These are phyloP conservation scores for Populus simonii DNA, from an alignment of 345 rosid species.

Conservation along the genomic window DNA sequence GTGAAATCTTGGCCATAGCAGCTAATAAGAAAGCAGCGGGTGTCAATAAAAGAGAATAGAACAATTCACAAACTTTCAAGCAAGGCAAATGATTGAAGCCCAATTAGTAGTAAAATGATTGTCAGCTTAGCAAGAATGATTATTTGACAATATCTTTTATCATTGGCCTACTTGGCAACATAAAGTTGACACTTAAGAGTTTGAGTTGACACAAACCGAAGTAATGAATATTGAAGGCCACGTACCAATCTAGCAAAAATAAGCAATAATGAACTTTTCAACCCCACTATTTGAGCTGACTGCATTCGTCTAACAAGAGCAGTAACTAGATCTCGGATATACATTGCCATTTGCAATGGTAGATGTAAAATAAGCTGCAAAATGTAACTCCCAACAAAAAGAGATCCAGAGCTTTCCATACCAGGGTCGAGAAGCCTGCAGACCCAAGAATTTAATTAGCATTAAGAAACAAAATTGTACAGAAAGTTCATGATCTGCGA, in stretches of 20 bases:
- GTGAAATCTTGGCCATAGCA: background rate
- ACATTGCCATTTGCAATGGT: slow-evolving; percentile 82
- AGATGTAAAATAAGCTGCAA: slow-evolving; percentile 91
- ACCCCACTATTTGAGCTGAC: slow-evolving; percentile 68
- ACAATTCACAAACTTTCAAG: too few relatives aligned
- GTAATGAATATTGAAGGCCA: background rate
- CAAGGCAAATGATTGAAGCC: background rate
- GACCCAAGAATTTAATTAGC: slow-evolving; percentile 13
- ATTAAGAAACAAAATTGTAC: slow-evolving; percentile 8
- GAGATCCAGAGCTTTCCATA: slow-evolving; percentile 89
- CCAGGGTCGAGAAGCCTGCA: slow-evolving; percentile 89
- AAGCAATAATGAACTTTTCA: slow-evolving; percentile 74
- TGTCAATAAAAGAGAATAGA: background rate
- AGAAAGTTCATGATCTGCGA: background rate
- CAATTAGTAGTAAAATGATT: background rate
- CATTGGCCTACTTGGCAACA: background rate
- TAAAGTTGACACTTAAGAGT: background rate
- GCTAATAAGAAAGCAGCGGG: background rate
- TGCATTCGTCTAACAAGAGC: slow-evolving; percentile 90
- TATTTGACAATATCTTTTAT: background rate
- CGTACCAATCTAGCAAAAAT: slow-evolving; percentile 92
- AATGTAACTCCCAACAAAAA: slow-evolving; percentile 81
- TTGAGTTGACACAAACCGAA: background rate
- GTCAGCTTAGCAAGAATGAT: background rate
- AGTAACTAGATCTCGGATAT: slow-evolving; percentile 63